Conservation (phyloP, 2,329 filamentous ascomycete genomes). For the Cordyceps cicadae region DNA sequence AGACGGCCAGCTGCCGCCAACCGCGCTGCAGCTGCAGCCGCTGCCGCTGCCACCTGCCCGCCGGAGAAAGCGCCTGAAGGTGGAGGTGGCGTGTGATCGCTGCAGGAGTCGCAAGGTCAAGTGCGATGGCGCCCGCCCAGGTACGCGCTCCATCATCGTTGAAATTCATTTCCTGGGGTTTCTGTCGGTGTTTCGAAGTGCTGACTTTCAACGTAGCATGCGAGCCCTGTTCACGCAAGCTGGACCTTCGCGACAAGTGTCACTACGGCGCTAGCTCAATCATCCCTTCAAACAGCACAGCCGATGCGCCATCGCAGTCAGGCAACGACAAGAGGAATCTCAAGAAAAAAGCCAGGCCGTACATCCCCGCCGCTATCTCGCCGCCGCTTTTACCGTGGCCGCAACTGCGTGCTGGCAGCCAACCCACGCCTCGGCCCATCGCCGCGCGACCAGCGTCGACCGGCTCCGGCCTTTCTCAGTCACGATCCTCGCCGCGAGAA, state of each 20-base stretch:
- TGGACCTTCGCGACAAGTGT: slow-evolving; percentile 22
- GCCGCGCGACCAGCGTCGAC: neutral
- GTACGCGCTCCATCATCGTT: slow-evolving; percentile 17
- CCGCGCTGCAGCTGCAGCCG: neutral
- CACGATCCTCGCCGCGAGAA: neutral
- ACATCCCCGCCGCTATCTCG: neutral
- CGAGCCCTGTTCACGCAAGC: slow-evolving; percentile 23
- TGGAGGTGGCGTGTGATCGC: slow-evolving; percentile 34
- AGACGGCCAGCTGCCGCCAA: neutral
- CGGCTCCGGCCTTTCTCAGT: neutral
- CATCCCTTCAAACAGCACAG: neutral
- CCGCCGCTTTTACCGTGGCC: neutral
- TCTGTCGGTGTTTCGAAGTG: neutral
- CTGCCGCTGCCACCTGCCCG: neutral
- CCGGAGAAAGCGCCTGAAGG: slow-evolving; percentile 32
- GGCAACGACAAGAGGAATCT: neutral
- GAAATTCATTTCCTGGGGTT: neutral
- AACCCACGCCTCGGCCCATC: slow-evolving; percentile 8
- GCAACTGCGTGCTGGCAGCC: neutral
- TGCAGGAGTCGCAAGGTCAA: slow-evolving; percentile 34
- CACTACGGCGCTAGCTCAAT: slow-evolving; percentile 17
- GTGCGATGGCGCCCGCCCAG: slow-evolving; percentile 32
- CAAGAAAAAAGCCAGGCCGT: neutral
- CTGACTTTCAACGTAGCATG: slow-evolving; percentile 18
- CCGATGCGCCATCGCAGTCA: neutral